A percentile compares a stretch with the other conserved stretches of the same genome.
Evolutionary conservation across 495 filamentous ascomycete species (phyloP).

Genomic region (Podospora conica): DNA sequence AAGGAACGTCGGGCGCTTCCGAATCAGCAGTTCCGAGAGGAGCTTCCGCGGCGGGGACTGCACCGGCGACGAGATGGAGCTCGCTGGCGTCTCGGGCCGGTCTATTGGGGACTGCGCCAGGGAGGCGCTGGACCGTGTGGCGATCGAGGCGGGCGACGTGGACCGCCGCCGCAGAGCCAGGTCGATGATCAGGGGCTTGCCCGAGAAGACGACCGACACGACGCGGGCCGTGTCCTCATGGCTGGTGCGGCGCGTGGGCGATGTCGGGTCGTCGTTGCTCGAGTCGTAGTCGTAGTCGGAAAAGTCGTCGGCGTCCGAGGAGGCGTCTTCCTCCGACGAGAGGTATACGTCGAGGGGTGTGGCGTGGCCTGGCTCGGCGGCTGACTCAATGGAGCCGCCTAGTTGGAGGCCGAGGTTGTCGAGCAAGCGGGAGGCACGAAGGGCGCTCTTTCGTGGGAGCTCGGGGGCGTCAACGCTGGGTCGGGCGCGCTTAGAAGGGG

Average conservation of each 20-base stretch:
- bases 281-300: conserved; percentile 47
- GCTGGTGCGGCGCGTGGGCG: conserved; percentile 31
- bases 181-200: conserved; percentile 43
- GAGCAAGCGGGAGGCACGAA: conserved; percentile 38
- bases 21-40: conserved; percentile 30
- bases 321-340: conserved; percentile 47
- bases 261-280: conserved; percentile 32
- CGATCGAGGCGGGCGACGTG: conserved; percentile 29
- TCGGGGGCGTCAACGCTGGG: conserved; percentile 14
- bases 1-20: conserved; percentile 37
- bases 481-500: conserved; percentile 15
- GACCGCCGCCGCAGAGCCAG: conserved; percentile 34
- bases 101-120: conserved; percentile 7
- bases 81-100: conserved; percentile 30
- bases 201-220: conserved; percentile 45
- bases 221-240: conserved; percentile 43
- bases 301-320: conserved; percentile 45
- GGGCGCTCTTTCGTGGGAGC: conserved; percentile 39
- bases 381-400: conserved; percentile 27
- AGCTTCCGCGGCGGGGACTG: conserved; percentile 23
- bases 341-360: conserved; percentile 45
- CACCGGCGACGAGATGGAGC: conserved; percentile 21
- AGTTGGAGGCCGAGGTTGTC: conserved; percentile 36
- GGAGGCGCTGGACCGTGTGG: conserved; percentile 24
- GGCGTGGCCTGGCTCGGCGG: conserved; percentile 23